phyloP scores from a whole-genome alignment of 768 basidiomycete genomes.

The Tulasnella calospora region DNA sequence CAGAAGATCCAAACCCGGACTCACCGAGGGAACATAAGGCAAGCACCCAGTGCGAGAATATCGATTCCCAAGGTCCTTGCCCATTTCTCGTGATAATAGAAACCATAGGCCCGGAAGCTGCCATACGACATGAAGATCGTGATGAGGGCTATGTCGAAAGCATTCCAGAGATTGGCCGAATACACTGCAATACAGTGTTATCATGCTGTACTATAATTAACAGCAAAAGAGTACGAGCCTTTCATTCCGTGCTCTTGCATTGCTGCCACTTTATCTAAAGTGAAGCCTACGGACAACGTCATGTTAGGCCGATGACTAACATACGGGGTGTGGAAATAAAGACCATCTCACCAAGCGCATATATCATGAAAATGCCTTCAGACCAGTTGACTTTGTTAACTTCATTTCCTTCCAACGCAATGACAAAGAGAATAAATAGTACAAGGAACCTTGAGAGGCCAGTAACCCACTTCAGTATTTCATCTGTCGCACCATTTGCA shows the following conservation, averaged over 20 bases:
- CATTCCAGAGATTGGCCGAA: constrained; percentile 55
- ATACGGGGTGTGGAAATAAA: not conserved
- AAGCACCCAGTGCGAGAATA: constrained; percentile 81
- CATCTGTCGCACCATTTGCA: not conserved
- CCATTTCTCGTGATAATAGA: constrained; percentile 58
- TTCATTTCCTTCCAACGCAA: constrained; percentile 72
- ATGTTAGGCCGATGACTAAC: constrained; percentile 39
- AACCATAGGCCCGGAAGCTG: constrained; percentile 69
- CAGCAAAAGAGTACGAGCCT: constrained; percentile 44
- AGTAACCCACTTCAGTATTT: constrained; percentile 21
- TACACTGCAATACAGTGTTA: constrained; percentile 29
- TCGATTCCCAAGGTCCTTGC: constrained; percentile 71
- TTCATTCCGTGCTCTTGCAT: constrained; percentile 94
- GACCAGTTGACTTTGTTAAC: constrained; percentile 55
- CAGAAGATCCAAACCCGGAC: not conserved
- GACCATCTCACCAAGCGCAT: constrained; percentile 39
- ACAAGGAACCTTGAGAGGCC: constrained; percentile 58
- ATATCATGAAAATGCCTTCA: constrained; percentile 72
- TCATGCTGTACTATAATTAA: not conserved
- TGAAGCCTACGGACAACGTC: constrained; percentile 56
- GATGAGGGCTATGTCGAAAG: constrained; percentile 89
- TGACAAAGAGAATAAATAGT: constrained; percentile 70
- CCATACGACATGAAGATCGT: constrained; percentile 74
- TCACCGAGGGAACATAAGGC: constrained; percentile 82
- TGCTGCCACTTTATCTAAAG: constrained; percentile 85